A percentile compares a stretch with the other conserved stretches of the same genome.
Conservation (phyloP, 2,329 filamentous ascomycete genomes). For the Davidsoniella neocaledoniae region DNA sequence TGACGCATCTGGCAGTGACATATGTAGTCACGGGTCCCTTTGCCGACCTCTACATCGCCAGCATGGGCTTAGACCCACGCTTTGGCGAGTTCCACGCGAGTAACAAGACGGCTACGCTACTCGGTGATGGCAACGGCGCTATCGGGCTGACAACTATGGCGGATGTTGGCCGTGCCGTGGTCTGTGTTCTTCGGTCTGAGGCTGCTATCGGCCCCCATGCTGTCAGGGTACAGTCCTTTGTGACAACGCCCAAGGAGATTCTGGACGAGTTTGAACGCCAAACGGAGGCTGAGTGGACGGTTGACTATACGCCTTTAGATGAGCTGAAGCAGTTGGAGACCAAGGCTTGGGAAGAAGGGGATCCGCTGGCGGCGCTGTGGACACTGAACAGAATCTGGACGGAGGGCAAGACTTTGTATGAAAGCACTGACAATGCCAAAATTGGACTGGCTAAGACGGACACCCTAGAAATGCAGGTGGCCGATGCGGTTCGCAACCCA, state of each 20-base stretch:
- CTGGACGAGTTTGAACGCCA: conserved; percentile 24
- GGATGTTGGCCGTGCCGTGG: conserved; percentile 52
- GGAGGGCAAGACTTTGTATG: too few relatives aligned
- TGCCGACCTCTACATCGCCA: conserved; percentile 41
- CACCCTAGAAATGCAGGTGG: background rate
- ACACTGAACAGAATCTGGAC: too few relatives aligned
- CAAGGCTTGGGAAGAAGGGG: too few relatives aligned
- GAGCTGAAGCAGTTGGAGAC: too few relatives aligned
- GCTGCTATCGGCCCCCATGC: conserved; percentile 35
- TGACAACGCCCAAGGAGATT: conserved; percentile 44
- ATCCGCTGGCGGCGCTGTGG: too few relatives aligned
- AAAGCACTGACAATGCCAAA: background rate
- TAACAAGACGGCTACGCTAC: conserved; percentile 38
- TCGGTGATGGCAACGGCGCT: conserved; percentile 43
- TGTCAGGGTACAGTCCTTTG: conserved; percentile 56
- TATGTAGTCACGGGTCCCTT: conserved; percentile 58
- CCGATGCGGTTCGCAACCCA: background rate
- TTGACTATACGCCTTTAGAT: too few relatives aligned
- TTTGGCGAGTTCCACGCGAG: conserved; percentile 43
- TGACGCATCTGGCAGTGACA: conserved; percentile 40
- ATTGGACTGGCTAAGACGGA: background rate
- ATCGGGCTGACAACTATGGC: conserved; percentile 55
- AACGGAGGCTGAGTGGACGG: too few relatives aligned
- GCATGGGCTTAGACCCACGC: conserved; percentile 22
- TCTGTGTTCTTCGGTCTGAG: conserved; percentile 42